These are phyloP conservation scores for Elaeis guineensis DNA, from an alignment of 176 grass and related monocot species.

Conservation along the genomic window DNA sequence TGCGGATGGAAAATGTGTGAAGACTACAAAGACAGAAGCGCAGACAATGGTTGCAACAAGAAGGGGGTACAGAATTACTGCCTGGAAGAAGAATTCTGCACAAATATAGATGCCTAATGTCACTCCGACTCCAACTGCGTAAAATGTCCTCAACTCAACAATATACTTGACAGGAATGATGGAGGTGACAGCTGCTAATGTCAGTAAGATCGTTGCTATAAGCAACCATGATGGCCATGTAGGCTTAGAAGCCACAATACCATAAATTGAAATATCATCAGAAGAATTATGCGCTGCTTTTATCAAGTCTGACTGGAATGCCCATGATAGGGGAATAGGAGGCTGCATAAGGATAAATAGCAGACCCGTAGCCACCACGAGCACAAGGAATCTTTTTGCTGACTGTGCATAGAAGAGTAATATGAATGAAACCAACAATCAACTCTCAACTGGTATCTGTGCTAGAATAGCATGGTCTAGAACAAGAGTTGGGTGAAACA, in stretches of 20 bases:
- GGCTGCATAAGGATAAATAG: slow-evolving; percentile 89
- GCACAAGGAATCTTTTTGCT: slow-evolving; percentile 70
- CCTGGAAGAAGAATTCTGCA: slow-evolving; percentile 89
- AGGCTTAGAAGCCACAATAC: slow-evolving; percentile 61
- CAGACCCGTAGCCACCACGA: slow-evolving; percentile 75
- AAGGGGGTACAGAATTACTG: slow-evolving; percentile 85
- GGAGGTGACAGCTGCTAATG: slow-evolving; percentile 72
- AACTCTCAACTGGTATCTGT: no score
- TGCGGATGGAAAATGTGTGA: slow-evolving; percentile 88
- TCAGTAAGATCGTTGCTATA: slow-evolving; percentile 75
- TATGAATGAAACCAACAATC: no score
- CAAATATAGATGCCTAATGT: slow-evolving; percentile 91
- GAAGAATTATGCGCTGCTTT: slow-evolving; percentile 61
- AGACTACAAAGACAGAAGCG: slow-evolving; percentile 72
- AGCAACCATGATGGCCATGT: slow-evolving; percentile 98
- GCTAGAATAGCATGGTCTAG: no score
- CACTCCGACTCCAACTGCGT: slow-evolving; percentile 64
- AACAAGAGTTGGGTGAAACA: no score
- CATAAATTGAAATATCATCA: slow-evolving; percentile 93
- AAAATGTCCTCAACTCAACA: slow-evolving; percentile 71
- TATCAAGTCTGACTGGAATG: slow-evolving; percentile 81
- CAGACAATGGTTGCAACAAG: slow-evolving; percentile 72
- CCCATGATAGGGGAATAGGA: slow-evolving; percentile 71
- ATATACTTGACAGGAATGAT: slow-evolving; percentile 95
- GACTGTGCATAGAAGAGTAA: slow-evolving; percentile 31